Evolutionary conservation across 306 rosid genomes (phyloP).

Genomic region (Quercus wislizeni): DNA sequence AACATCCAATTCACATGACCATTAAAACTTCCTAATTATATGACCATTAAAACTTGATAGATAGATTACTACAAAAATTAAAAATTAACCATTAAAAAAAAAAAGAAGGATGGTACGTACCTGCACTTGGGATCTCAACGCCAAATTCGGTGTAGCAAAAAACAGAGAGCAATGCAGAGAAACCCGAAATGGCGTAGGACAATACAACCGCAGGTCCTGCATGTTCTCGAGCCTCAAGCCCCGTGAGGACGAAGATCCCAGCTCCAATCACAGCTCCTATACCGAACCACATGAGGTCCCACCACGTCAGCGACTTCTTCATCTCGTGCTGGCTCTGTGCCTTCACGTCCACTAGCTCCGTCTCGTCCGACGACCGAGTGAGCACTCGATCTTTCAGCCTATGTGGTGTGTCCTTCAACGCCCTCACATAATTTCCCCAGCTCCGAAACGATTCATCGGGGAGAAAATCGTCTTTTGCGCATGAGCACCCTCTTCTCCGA

Average conservation of each 20-base stretch:
- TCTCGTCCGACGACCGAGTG: conserved; percentile 49
- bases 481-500: conserved; percentile 49
- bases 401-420: conserved; percentile 49
- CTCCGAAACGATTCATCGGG: conserved; percentile 82
- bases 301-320: conserved; percentile 85
- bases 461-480: conserved; percentile 50
- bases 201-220: conserved; percentile 83
- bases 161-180: conserved; percentile 91
- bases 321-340: conserved; percentile 63
- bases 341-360: conserved; percentile 67
- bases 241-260: conserved; percentile 81
- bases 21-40: too few relatives aligned
- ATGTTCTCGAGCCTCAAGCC: conserved; percentile 38
- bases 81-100: too few relatives aligned
- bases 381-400: conserved; percentile 51
- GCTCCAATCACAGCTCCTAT: conserved; percentile 86
- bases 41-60: too few relatives aligned
- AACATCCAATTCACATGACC: too few relatives aligned
- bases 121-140: conserved; percentile 85
- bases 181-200: conserved; percentile 69
- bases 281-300: conserved; percentile 94
- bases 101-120: conserved; percentile 8
- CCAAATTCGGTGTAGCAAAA: conserved; percentile 94
- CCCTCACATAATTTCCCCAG: conserved; percentile 50
- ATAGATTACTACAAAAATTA: too few relatives aligned